These are phyloP conservation scores for Lachnellula arida DNA, from an alignment of 2,329 filamentous ascomycete genomes.

Conservation along the genomic window DNA sequence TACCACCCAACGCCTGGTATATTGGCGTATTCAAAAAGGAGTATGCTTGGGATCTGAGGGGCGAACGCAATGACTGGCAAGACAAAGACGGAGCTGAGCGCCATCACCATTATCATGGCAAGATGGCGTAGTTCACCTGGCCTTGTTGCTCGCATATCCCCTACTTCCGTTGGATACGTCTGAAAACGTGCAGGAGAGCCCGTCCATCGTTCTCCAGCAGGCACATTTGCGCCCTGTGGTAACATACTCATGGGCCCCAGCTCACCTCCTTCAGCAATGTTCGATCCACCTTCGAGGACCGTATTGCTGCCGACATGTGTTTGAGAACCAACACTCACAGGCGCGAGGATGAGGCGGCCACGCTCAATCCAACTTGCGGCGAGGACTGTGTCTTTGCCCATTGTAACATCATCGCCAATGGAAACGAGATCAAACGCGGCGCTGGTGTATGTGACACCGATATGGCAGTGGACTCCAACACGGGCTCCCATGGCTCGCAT, in stretches of 20 bases:
- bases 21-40: conserved; percentile 1
- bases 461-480: conserved; percentile 3
- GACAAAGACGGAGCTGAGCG: neutral
- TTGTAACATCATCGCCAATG: conserved; percentile 1
- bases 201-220: conserved; percentile 3
- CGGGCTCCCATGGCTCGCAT: conserved; percentile 3
- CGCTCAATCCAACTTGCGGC: conserved; percentile 1
- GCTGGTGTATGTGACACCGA: neutral
- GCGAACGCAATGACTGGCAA: conserved; percentile 1
- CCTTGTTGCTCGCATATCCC: conserved; percentile 1
- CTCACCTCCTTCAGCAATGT: conserved; percentile 1
- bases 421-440: neutral
- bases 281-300: conserved; percentile 2
- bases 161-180: neutral
- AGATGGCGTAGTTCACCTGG: neutral
- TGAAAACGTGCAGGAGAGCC: conserved; percentile 1
- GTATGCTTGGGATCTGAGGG: conserved; percentile 2
- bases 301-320: conserved; percentile 1
- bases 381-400: neutral
- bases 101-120: neutral
- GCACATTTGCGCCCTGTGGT: neutral
- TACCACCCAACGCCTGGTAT: conserved; percentile 2
- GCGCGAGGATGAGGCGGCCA: conserved; percentile 1
- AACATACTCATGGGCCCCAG: conserved; percentile 4
- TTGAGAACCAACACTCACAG: neutral